phyloP scores from a whole-genome alignment of 345 rosid genomes.

The Hibiscus tridactylites region DNA sequence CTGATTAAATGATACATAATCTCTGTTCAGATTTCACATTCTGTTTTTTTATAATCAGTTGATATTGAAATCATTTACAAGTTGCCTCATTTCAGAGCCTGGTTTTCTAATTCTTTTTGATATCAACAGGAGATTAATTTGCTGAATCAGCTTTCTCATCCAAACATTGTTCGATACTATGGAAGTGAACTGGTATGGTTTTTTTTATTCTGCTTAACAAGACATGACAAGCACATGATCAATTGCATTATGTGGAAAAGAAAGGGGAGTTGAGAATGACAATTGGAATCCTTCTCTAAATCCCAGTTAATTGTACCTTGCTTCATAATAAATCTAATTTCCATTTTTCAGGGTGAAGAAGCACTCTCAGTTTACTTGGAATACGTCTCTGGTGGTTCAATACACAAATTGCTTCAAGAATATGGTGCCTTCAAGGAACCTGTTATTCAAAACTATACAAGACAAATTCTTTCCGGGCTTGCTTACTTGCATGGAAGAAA shows the following conservation, averaged over 20 bases:
- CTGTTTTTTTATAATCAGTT: neutral
- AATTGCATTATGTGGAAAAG: neutral
- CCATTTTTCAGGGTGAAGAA: conserved; percentile 60
- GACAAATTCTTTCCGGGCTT: conserved; percentile 85
- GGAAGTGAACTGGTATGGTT: conserved; percentile 89
- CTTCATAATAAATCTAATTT: conserved; percentile 15
- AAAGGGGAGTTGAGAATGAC: neutral
- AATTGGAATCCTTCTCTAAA: neutral
- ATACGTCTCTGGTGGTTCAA: conserved; percentile 92
- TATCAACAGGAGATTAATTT: conserved; percentile 78
- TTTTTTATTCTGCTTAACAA: neutral
- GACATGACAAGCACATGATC: neutral
- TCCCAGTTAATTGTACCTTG: conserved; percentile 15
- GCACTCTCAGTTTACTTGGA: conserved; percentile 90
- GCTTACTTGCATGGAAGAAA: conserved; percentile 84
- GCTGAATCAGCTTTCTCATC: conserved; percentile 78
- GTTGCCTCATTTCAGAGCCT: neutral
- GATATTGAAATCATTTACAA: neutral
- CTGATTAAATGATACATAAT: neutral
- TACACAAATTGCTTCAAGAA: conserved; percentile 86
- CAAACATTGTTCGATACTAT: conserved; percentile 80
- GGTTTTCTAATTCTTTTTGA: conserved; percentile 10
- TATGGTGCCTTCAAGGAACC: conserved; percentile 88
- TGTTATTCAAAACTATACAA: conserved; percentile 82
- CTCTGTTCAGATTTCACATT: neutral